These are phyloP conservation scores for Myxozyma vanderwaltii DNA, from an alignment of 805 yeast genomes.

Conservation along the genomic window DNA sequence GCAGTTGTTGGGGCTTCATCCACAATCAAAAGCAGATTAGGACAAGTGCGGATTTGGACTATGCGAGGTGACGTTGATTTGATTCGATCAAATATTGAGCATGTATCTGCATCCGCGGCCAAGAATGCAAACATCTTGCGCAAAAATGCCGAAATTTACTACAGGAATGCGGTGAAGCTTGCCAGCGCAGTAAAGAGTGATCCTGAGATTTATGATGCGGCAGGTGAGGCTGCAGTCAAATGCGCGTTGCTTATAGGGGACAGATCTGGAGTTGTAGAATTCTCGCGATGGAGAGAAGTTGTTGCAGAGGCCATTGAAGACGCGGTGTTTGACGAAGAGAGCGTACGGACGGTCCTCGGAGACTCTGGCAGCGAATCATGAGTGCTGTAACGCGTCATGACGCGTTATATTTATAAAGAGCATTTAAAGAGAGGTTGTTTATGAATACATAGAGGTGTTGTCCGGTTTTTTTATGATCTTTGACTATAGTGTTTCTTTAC, in stretches of 20 bases:
- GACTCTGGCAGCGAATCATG: not conserved
- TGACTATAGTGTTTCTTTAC: no score
- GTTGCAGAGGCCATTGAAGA: slow-evolving; percentile 25
- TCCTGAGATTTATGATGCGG: slow-evolving; percentile 20
- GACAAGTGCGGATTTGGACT: slow-evolving; percentile 31
- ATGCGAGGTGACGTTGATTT: slow-evolving; percentile 38
- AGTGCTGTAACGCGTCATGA: no score
- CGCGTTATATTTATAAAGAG: no score
- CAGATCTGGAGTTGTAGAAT: slow-evolving; percentile 3
- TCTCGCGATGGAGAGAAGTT: slow-evolving; percentile 13
- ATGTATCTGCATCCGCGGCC: slow-evolving; percentile 27
- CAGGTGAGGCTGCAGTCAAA: slow-evolving; percentile 21
- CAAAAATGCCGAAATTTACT: slow-evolving; percentile 36
- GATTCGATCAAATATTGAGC: slow-evolving; percentile 32
- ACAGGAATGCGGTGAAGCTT: slow-evolving; percentile 35
- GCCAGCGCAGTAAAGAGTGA: slow-evolving; percentile 2
- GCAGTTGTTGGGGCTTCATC: slow-evolving; percentile 18
- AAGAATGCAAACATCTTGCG: slow-evolving; percentile 33
- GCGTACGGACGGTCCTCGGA: not conserved
- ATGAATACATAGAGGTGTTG: no score
- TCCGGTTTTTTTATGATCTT: no score
- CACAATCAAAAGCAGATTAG: slow-evolving; percentile 7
- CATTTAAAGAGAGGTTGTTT: no score
- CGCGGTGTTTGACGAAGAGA: slow-evolving; percentile 6
- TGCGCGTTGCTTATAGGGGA: slow-evolving; percentile 13